Evolutionary conservation across 169 alveolate species (phyloP).

Genomic region (Cryptosporidium canis): DNA sequence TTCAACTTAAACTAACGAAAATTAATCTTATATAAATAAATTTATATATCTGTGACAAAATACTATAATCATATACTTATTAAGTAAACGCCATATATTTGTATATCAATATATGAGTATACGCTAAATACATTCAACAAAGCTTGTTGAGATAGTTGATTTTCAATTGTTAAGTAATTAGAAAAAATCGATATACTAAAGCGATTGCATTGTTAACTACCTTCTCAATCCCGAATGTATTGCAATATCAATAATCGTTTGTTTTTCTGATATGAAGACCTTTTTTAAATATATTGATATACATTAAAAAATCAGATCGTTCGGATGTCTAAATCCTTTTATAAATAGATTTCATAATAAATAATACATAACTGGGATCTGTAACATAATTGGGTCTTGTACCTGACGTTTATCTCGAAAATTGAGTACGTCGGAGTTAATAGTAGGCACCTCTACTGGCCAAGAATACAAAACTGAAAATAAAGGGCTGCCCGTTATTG

Average conservation of each 20-base stretch:
- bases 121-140: conserved; percentile 35
- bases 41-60: background rate
- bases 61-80: background rate
- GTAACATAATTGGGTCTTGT: conserved; percentile 5
- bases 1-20: conserved; percentile 1
- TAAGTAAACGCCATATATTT: conserved; percentile 1
- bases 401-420: conserved; percentile 1
- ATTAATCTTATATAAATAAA: background rate
- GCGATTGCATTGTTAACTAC: conserved; percentile 35
- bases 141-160: conserved; percentile 61
- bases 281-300: conserved; percentile 45
- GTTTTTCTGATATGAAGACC: conserved; percentile 64
- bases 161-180: conserved; percentile 55
- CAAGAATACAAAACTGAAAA: conserved; percentile 17
- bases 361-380: conserved; percentile 23
- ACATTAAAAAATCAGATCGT: conserved; percentile 27
- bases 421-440: background rate
- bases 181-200: conserved; percentile 11
- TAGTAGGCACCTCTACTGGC: conserved; percentile 9
- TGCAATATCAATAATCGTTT: conserved; percentile 45
- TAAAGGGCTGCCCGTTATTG: conserved; percentile 19
- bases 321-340: conserved; percentile 49
- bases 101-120: conserved; percentile 35
- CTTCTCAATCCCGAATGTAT: conserved; percentile 54
- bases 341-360: conserved; percentile 18